Base-by-base conservation (phyloP, 2,329 filamentous ascomycete species). In the Falciphora oryzae region DNA sequence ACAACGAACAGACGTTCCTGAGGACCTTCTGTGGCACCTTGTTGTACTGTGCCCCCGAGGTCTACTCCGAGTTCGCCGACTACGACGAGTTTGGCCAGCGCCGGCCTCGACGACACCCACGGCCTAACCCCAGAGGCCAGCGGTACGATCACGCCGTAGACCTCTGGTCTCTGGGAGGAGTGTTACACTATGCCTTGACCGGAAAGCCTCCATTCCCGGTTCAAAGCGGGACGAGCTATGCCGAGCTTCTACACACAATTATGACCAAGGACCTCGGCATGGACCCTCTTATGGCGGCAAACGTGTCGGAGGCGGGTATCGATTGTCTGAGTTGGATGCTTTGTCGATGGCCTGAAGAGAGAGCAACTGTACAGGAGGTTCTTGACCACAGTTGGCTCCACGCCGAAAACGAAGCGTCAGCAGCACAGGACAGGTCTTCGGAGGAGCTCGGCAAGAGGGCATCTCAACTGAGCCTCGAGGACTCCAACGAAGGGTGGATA, bases 11-110 rank as follows among this genome's bases (percentile, higher is more conserved):
- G 71, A 97, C 94, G 0, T 97, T 97, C 72, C 80, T 98, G 53
- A 92, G 93, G 74, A 99, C 95, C 0, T 99, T 99, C 72, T 99
- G 95, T 73, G 95, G 96, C 38, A 99, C 95, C 0, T 80, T 99
- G 32, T 80, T 99, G 4, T 99, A 98, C 76, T 98, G 95, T 74
- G 95, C 95, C 0, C 95, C 95, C 0, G 95, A 99, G 73, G 94
- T 99, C 2, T 99, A 98, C 72, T 92, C 90, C 10, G 87, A 89
- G 66, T 89, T 84, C 70, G 75, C 77, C 29, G 83, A 88, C 67
- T 89, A 88, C 62, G 90, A 96, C 70, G 88, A 90, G 70, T 80
- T 86, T 61, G 87, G 85, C n/a, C 83, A 88, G 66, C 81, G 87
- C 53, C 83, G 82, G 53, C 81, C 83, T 38, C 83, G 87, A n/a